Evolutionary conservation across 208 protist genomes (phyloP), one percentile per base, ranked within the genome.

Genomic region (Crithidia sp.): DNA sequence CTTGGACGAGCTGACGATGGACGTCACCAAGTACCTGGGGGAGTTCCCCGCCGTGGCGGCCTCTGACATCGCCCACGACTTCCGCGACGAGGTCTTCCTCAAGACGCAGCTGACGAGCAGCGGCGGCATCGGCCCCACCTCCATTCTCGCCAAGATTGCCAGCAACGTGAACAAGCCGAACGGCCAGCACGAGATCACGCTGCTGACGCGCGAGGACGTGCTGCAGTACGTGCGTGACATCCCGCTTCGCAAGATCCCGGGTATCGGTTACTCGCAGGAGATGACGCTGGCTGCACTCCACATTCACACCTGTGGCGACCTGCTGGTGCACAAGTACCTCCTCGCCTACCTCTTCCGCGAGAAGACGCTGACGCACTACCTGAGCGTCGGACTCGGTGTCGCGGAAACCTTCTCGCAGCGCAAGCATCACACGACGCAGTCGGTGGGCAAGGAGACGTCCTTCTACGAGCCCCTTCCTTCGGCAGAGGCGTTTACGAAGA

Each of bases 141-240:
- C 87, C 4, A 84, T 87, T 28, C 76, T 98, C 7, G 84, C 93
- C 16, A 98, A 98, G 84, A 96, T 98, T 49, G 91, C 87, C 16
- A 90, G 92, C 44, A 98, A 99, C 76, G 80, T 93, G 39, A 96
- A 98, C 73, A 99, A 99, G 77, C 97, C 97, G 13, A 96, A 99
- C 71, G 97, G 96, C 3, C 96, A 98, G 81, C 95, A 96, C 66
- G 89, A 94, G 57, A 87, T 96, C 57, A 75, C 76, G 13, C 83
- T 96, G 56, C 75, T 78, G n/a, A 89, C 78, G 41, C 85, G 86
- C n/a, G 82, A 95, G 70, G 87, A 95, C 13, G 77, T 96, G 14
- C 80, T 98, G 9, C 58, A 71, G 8, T 96, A 95, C 76, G 70
- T 97, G 40, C 82, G 83, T 47, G 77, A 85, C 41, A 83, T 97